phyloP scores from a whole-genome alignment of 108 stramenopile species.

The Schizochytrium sp. region DNA sequence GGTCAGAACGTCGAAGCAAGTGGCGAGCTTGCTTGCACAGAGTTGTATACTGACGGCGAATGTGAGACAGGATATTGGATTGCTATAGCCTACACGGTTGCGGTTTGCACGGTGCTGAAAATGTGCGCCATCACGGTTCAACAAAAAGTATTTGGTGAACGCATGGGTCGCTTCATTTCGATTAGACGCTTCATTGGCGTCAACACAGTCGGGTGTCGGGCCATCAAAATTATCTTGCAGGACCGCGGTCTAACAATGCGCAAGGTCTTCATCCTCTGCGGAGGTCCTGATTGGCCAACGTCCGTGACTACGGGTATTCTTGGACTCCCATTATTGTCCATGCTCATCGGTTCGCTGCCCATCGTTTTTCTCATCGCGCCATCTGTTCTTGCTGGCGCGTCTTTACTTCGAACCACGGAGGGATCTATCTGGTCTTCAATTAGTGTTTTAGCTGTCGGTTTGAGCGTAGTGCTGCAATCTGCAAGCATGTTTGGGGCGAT shows the following conservation, averaged over 20 bases:
- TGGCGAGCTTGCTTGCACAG: too few species aligned
- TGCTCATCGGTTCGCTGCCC: constrained; percentile 55
- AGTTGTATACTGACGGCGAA: too few species aligned
- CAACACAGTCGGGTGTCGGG: neutral
- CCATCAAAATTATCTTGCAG: neutral
- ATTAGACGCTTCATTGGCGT: neutral
- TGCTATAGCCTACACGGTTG: neutral
- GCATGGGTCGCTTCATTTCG: neutral
- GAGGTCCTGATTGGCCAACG: constrained; percentile 60
- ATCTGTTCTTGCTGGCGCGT: constrained; percentile 50
- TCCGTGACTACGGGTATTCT: constrained; percentile 58
- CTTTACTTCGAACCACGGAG: neutral
- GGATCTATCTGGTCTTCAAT: neutral
- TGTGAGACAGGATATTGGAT: neutral
- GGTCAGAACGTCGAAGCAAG: neutral
- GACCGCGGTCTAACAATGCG: neutral
- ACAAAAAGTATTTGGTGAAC: neutral
- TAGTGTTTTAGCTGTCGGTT: neutral
- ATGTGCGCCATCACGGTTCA: neutral
- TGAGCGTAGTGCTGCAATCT: neutral
- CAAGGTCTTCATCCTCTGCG: constrained; percentile 48
- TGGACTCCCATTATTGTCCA: constrained; percentile 41
- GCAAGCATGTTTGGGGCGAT: neutral
- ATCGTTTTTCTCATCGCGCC: constrained; percentile 52
- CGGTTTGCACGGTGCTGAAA: neutral